Conservation (phyloP, 495 filamentous ascomycete genomes). For the Talaromyces wortmannii region DNA sequence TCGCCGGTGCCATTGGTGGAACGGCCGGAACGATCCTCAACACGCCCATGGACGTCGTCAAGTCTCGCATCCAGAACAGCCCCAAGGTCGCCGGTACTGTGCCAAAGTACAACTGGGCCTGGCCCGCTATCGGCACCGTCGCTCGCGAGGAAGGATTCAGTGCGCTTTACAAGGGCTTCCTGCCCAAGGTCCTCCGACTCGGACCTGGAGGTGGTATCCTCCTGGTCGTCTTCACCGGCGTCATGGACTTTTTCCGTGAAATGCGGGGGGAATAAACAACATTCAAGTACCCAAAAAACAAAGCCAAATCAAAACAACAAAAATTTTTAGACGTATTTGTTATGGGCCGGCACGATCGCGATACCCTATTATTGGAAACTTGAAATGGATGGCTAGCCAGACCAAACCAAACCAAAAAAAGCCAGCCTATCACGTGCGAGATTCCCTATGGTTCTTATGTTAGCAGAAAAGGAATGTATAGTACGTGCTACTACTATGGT, state of each 20-base stretch:
- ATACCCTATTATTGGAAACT: too few species aligned
- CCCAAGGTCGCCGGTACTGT: conserved; percentile 68
- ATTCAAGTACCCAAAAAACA: background rate
- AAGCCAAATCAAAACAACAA: conserved; percentile 5
- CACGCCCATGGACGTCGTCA: conserved; percentile 96
- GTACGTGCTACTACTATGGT: background rate
- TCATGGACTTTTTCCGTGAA: conserved; percentile 84
- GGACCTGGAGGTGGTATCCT: conserved; percentile 89
- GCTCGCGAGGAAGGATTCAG: conserved; percentile 88
- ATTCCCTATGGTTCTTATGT: background rate
- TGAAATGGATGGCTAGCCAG: too few species aligned
- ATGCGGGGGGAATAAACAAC: conserved; percentile 29
- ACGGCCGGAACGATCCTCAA: conserved; percentile 91
- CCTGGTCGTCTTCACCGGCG: conserved; percentile 83
- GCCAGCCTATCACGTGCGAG: conserved; percentile 23
- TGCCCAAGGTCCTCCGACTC: conserved; percentile 87
- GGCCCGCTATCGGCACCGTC: conserved; percentile 74
- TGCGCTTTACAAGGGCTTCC: conserved; percentile 94
- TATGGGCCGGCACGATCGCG: background rate
- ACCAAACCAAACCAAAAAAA: conserved; percentile 13
- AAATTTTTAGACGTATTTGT: background rate
- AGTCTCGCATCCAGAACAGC: conserved; percentile 93
- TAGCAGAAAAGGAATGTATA: background rate
- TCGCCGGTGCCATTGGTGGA: conserved; percentile 82
- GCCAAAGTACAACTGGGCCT: conserved; percentile 98